Base-by-base conservation (phyloP, 2,329 filamentous ascomycete species). In the Penicillium italicum region DNA sequence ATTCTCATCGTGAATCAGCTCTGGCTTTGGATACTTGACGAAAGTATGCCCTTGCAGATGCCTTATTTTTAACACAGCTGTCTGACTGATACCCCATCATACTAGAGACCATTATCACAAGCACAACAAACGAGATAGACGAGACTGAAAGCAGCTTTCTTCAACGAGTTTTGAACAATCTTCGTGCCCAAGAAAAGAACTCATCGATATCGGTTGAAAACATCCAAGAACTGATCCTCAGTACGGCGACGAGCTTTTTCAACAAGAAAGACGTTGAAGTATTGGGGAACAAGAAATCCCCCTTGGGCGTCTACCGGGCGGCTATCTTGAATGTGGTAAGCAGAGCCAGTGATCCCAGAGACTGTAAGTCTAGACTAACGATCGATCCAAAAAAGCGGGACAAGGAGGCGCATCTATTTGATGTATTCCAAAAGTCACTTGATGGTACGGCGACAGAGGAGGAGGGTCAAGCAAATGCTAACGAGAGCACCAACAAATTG, bases 271-370 rank as follows among this genome's bases (percentile, higher is more conserved):
- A 52, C 8, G 43, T 56, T 10, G 18, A 37, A 22, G 31, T 44
- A 12, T 24, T 36, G 4, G 42, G 43, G 26, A 40, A 50, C 10
- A 48, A 51, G 26, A 58, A 40, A n/a, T 52, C 57, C 1, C 49
- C 55, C 3, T 40, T 63, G 31, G 59, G 60, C 5, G 50, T 60
- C 12, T 63, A 56, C 24, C 55, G 57, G 3, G 53, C 53, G 42
- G 30, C 57, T 30, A 58, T 53, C 26, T 38, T 26, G 38, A 45
- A 47, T 40, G 42, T 44, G 38, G 57, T 56, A 53, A 52, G 43
- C 42, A 51, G n/a, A 55, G 33, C 28, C 38, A 41, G 8, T 3
- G 3, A 22, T 41, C 5, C 12, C 12, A 26, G 38, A 22, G 3
- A 41, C 6, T 24, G 8, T 16, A 11, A 5, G 6, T n/a, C 12